Evolutionary conservation across 179 eudicot genomes (phyloP).

Genomic region (Heliamphora pulchella): DNA sequence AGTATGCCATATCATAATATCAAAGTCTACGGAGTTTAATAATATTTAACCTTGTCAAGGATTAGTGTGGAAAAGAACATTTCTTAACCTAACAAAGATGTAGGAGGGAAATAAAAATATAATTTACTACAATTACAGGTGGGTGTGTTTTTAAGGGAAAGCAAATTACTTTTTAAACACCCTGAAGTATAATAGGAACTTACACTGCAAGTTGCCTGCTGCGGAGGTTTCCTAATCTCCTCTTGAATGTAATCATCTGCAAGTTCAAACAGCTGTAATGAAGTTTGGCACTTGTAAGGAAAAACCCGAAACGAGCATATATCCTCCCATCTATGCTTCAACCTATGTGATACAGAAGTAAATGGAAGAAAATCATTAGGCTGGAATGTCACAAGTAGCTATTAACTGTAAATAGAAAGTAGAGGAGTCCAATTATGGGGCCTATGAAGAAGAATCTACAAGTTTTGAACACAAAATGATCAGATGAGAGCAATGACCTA

Average conservation of each 20-base stretch:
- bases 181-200: conserved; percentile 18
- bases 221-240: conserved; percentile 60
- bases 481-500: neutral
- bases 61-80: too few relatives aligned
- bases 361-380: conserved; percentile 5
- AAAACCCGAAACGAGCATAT: conserved; percentile 70
- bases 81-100: too few relatives aligned
- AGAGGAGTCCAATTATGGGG: conserved; percentile 6
- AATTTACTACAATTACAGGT: too few relatives aligned
- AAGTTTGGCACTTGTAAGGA: conserved; percentile 63
- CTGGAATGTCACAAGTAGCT: conserved; percentile 9
- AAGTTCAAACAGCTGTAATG: conserved; percentile 76
- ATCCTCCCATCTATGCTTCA: conserved; percentile 72
- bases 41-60: too few relatives aligned
- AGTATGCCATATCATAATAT: too few relatives aligned
- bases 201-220: conserved; percentile 52
- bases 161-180: neutral
- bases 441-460: neutral
- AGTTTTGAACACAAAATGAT: neutral
- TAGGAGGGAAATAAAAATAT: too few relatives aligned
- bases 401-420: neutral
- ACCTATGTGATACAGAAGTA: conserved; percentile 35
- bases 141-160: neutral
- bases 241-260: conserved; percentile 73
- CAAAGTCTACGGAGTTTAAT: too few relatives aligned